These are phyloP conservation scores for Erysimum cheiranthoides DNA, from an alignment of 345 rosid genomes.

Conservation along the genomic window DNA sequence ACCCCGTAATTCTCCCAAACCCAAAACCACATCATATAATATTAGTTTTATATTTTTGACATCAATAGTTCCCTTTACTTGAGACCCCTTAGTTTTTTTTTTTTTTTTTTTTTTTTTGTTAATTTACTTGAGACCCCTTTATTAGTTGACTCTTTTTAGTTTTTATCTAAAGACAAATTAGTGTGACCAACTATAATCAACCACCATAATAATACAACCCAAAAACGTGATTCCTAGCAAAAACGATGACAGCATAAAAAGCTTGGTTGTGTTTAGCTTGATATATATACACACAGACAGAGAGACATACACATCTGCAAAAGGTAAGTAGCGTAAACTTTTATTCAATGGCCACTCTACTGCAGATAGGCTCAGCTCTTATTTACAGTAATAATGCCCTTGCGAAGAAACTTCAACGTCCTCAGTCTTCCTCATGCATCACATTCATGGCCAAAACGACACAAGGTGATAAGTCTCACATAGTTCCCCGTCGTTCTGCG, in stretches of 20 bases:
- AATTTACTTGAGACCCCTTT: too few relatives aligned
- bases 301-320: background rate
- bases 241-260: background rate
- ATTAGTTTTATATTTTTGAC: too few relatives aligned
- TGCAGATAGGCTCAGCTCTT: slow-evolving; percentile 6
- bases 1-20: too few relatives aligned
- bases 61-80: too few relatives aligned
- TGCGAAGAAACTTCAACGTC: slow-evolving; percentile 19
- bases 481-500: slow-evolving; percentile 36
- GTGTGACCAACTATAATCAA: background rate
- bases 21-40: too few relatives aligned
- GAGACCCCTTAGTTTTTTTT: too few relatives aligned
- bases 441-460: background rate
- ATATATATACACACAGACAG: background rate
- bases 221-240: background rate
- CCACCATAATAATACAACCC: background rate
- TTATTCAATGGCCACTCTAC: slow-evolving; percentile 24
- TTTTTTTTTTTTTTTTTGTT: too few relatives aligned
- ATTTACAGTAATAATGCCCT: background rate
- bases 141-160: too few relatives aligned
- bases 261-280: background rate
- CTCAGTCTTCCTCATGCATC: background rate
- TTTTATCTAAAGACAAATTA: background rate
- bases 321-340: background rate
- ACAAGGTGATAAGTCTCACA: background rate